These are phyloP conservation scores for Hysterium pulicare DNA, from an alignment of 2,329 filamentous ascomycete species.

Conservation along the genomic window DNA sequence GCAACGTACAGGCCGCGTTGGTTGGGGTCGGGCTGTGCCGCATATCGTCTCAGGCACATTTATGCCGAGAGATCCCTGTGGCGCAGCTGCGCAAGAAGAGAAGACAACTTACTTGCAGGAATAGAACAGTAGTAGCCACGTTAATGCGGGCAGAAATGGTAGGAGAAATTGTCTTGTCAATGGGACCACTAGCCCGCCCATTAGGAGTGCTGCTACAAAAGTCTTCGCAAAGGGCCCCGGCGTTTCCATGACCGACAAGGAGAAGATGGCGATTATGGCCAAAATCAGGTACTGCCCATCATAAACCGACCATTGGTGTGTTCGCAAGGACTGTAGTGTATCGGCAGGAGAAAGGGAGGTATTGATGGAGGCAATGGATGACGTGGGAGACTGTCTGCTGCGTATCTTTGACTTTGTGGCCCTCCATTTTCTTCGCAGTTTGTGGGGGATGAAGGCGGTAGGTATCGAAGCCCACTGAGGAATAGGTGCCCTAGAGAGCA, in stretches of 20 bases:
- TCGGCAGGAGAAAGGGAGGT: conserved; percentile 79
- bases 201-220: conserved; percentile 62
- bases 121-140: conserved; percentile 89
- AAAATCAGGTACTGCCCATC: conserved; percentile 83
- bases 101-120: conserved; percentile 72
- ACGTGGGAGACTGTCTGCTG: conserved; percentile 62
- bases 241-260: conserved; percentile 73
- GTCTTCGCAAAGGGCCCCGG: conserved; percentile 78
- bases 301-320: conserved; percentile 75
- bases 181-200: conserved; percentile 72
- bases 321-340: conserved; percentile 70
- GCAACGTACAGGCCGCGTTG: conserved; percentile 8
- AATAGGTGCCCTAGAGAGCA: conserved; percentile 42
- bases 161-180: conserved; percentile 88
- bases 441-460: conserved; percentile 56
- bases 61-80: not conserved
- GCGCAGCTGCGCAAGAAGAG: conserved; percentile 5
- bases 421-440: conserved; percentile 63
- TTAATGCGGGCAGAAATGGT: conserved; percentile 78
- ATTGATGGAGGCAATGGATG: conserved; percentile 72
- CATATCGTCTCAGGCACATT: conserved; percentile 9
- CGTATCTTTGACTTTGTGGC: conserved; percentile 61
- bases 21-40: conserved; percentile 6
- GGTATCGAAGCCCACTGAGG: conserved; percentile 49
- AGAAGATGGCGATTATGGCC: conserved; percentile 73